Evolutionary conservation across 75 land plant genomes (phyloP).

Genomic region (Ceratopteris richardii): DNA sequence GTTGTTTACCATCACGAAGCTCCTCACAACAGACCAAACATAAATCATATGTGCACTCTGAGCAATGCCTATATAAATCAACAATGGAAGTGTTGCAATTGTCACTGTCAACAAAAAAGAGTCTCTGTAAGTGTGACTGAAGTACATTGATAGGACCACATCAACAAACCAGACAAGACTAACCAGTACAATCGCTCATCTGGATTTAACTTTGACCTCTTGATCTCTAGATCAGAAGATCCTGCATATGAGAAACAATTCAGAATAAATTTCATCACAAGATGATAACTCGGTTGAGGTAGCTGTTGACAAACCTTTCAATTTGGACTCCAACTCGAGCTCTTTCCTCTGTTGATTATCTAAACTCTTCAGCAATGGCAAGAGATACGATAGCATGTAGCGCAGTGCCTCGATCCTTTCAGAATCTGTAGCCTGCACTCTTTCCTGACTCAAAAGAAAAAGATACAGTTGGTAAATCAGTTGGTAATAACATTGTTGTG

Average conservation of each 20-base stretch:
- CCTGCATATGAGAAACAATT: no score
- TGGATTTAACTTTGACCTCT: conserved; percentile 7
- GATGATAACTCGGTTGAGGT: no score
- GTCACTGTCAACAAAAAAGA: conserved; percentile 35
- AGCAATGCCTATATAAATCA: conserved; percentile 69
- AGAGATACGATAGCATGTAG: conserved; percentile 35
- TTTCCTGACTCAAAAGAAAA: conserved; percentile 5
- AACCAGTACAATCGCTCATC: conserved; percentile 57
- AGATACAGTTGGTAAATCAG: conserved; percentile 4
- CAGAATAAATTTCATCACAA: no score
- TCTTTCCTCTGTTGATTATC: conserved; percentile 48
- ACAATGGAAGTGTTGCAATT: conserved; percentile 63
- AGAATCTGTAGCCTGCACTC: neutral
- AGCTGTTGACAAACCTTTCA: conserved; percentile 41
- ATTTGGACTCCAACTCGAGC: conserved; percentile 43
- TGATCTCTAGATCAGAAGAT: conserved; percentile 18
- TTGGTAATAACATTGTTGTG: no score
- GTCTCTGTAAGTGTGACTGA: neutral
- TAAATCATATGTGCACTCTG: conserved; percentile 55
- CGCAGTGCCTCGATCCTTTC: conserved; percentile 17
- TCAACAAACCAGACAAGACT: neutral
- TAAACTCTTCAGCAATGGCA: conserved; percentile 44
- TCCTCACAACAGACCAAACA: conserved; percentile 74
- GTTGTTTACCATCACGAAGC: conserved; percentile 25
- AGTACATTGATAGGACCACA: neutral